Conservation (phyloP, 225 moss, liverwort and hornwort genomes). For the Lunularia cruciata region DNA sequence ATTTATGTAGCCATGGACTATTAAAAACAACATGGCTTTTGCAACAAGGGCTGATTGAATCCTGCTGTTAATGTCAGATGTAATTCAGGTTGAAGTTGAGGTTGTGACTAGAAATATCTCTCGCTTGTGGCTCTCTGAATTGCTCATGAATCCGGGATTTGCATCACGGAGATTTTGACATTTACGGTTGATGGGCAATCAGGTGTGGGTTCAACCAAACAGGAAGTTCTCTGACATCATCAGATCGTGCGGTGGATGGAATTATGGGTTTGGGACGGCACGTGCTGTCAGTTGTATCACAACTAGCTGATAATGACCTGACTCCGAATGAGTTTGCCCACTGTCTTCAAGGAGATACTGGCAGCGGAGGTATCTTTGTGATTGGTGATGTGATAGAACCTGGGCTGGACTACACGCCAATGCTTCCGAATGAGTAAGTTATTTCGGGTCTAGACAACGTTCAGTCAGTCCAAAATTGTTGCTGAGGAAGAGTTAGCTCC, state of each 20-base stretch:
- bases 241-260: conserved; percentile 43
- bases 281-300: conserved; percentile 37
- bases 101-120: no score
- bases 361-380: conserved; percentile 45
- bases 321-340: conserved; percentile 49
- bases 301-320: conserved; percentile 32
- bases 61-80: no score
- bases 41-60: no score
- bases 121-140: no score
- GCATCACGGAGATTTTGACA: not conserved
- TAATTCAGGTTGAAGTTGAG: no score
- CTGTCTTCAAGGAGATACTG: conserved; percentile 57
- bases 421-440: conserved; percentile 37
- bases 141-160: not conserved
- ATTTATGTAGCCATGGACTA: no score
- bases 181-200: conserved; percentile 11
- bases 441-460: not conserved
- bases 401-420: conserved; percentile 39
- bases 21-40: no score
- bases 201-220: conserved; percentile 61
- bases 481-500: no score
- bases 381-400: conserved; percentile 44
- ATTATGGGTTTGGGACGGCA: conserved; percentile 52
- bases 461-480: no score
- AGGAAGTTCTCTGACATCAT: conserved; percentile 33